phyloP scores from a whole-genome alignment of 1,139 yeast species.

The Kodamaea plutei region DNA sequence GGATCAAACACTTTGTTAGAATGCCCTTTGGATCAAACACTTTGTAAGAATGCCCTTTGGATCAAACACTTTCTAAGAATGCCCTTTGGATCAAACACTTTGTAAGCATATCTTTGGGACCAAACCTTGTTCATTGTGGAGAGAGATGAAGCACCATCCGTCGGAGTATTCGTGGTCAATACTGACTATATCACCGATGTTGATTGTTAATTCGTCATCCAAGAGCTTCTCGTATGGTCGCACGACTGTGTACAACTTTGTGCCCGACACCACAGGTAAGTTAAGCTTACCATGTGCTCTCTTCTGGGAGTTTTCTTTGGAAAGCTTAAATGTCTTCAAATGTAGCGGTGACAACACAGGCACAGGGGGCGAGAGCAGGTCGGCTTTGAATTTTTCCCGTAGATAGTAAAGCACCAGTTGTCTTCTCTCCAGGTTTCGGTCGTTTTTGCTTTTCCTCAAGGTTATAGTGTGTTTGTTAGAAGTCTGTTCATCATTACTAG shows the following conservation, averaged over 20 bases:
- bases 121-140: constrained; percentile 24
- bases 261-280: constrained; percentile 3
- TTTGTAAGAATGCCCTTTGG: too few species aligned
- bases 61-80: too few species aligned
- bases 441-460: too few species aligned
- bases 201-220: constrained; percentile 32
- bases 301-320: constrained; percentile 1
- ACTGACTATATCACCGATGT: constrained; percentile 29
- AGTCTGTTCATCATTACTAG: too few species aligned
- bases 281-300: too few species aligned
- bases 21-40: too few species aligned
- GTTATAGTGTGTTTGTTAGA: too few species aligned
- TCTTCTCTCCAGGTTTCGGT: too few species aligned
- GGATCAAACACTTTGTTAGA: too few species aligned
- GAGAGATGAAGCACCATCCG: constrained; percentile 37
- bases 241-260: constrained; percentile 17
- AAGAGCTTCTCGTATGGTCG: constrained; percentile 26
- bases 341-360: constrained; percentile 27
- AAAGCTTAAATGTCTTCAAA: constrained; percentile 30
- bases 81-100: too few species aligned
- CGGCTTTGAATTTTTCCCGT: constrained; percentile 19
- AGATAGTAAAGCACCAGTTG: constrained; percentile 13
- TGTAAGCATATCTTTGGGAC: constrained; percentile 33
- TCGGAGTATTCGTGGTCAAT: constrained; percentile 29
- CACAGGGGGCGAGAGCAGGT: constrained; percentile 2